Evolutionary conservation across 2,329 filamentous ascomycete genomes (phyloP).

Genomic region (Colletotrichum noveboracense): DNA sequence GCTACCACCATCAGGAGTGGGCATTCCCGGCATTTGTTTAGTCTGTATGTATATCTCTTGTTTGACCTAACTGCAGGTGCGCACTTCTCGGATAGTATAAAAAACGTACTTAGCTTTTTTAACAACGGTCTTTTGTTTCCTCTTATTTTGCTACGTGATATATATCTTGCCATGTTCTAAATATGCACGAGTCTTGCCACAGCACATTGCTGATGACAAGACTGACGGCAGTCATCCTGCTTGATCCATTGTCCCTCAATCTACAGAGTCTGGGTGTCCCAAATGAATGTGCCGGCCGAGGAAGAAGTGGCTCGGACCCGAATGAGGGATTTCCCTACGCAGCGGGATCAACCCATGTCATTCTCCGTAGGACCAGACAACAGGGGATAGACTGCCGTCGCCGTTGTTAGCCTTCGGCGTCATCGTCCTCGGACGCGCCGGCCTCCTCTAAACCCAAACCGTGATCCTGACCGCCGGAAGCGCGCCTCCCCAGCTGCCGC

Average conservation of each 20-base stretch:
- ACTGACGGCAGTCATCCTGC: constrained; percentile 64
- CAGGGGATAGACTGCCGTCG: constrained; percentile 71
- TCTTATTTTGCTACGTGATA: neutral
- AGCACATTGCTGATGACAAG: constrained; percentile 37
- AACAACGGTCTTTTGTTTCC: neutral
- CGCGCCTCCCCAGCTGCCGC: constrained; percentile 31
- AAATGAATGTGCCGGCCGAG: neutral
- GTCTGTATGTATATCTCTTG: constrained; percentile 18
- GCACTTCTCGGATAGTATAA: neutral
- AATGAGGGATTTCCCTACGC: neutral
- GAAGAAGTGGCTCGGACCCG: neutral
- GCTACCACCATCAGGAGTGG: neutral
- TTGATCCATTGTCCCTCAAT: constrained; percentile 67
- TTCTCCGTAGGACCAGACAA: constrained; percentile 63
- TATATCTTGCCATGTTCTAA: neutral
- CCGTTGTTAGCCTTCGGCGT: constrained; percentile 58
- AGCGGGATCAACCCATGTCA: neutral
- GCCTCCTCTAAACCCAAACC: constrained; percentile 44
- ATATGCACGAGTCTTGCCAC: constrained; percentile 27
- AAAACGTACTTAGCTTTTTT: neutral
- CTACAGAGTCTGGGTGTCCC: constrained; percentile 38
- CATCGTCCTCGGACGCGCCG: constrained; percentile 67
- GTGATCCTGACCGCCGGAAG: constrained; percentile 32
- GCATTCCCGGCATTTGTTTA: neutral
- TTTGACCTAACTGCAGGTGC: constrained; percentile 1